These are phyloP conservation scores for Didymella pomorum DNA, from an alignment of 2,329 filamentous ascomycete species.

Conservation along the genomic window DNA sequence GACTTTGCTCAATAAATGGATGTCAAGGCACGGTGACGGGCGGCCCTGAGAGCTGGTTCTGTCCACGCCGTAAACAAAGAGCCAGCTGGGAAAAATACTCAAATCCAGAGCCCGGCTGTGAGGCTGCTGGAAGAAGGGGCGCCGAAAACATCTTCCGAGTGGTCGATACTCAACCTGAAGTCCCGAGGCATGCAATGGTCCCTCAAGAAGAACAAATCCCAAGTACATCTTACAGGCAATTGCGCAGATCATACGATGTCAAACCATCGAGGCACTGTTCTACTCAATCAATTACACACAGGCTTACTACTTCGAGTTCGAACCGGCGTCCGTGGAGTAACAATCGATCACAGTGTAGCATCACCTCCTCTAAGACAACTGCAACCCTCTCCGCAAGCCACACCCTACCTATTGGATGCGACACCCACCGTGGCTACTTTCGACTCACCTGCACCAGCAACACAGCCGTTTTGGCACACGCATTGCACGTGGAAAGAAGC, in stretches of 20 bases:
- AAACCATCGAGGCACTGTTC: background rate
- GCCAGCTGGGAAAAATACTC: background rate
- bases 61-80: background rate
- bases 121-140: slow-evolving; percentile 2
- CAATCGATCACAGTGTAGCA: slow-evolving; percentile 20
- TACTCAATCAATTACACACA: slow-evolving; percentile 5
- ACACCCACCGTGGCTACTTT: slow-evolving; percentile 2
- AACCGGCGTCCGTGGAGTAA: background rate
- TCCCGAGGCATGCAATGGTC: background rate
- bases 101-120: background rate
- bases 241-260: background rate
- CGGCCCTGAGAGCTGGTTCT: background rate
- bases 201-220: slow-evolving; percentile 1
- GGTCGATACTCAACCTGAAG: background rate
- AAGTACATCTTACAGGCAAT: background rate
- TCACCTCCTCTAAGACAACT: slow-evolving; percentile 10
- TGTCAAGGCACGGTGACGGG: too few relatives aligned
- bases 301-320: background rate
- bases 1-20: background rate
- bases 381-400: slow-evolving; percentile 18
- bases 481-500: slow-evolving; percentile 17
- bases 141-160: background rate
- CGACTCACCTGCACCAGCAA: background rate
- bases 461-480: slow-evolving; percentile 15
- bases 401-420: slow-evolving; percentile 5